phyloP scores from a whole-genome alignment of 129 eudicot species.

The Artemisia tridentata region DNA sequence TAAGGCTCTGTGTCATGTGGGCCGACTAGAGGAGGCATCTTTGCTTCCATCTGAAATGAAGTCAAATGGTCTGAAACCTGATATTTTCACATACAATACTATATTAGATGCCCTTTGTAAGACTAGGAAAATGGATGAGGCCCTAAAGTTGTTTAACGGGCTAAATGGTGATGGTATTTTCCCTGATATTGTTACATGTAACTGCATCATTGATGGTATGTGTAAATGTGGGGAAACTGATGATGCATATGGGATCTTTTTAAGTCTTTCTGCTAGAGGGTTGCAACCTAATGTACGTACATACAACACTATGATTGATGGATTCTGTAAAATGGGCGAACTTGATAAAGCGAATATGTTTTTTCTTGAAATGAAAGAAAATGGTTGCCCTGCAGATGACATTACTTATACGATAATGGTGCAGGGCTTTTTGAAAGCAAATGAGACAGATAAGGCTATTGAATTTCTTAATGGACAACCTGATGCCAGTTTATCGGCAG shows the following conservation, averaged over 20 bases:
- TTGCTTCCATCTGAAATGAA: constrained; percentile 30
- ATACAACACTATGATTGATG: constrained; percentile 35
- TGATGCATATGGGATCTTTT: constrained; percentile 27
- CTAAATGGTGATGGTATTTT: constrained; percentile 22
- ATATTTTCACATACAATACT: constrained; percentile 33
- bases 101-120: constrained; percentile 31
- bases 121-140: constrained; percentile 27
- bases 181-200: constrained; percentile 38
- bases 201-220: constrained; percentile 36
- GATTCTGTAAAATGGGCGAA: constrained; percentile 32
- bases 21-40: constrained; percentile 29
- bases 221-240: constrained; percentile 34
- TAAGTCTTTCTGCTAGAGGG: constrained; percentile 28
- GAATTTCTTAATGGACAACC: constrained; percentile 23
- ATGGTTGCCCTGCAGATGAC: constrained; percentile 30
- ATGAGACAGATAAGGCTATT: constrained; percentile 21
- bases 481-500: constrained; percentile 15
- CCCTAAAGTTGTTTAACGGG: constrained; percentile 24
- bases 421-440: constrained; percentile 31
- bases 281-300: constrained; percentile 38
- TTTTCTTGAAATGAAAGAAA: constrained; percentile 24
- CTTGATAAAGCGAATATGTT: constrained; percentile 24
- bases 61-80: constrained; percentile 29
- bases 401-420: constrained; percentile 29
- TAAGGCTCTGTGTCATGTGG: constrained; percentile 23